Percentiles rank a stretch among this genome's conserved stretches.
These are phyloP conservation scores for Asterella californica DNA, from an alignment of 225 moss, liverwort and hornwort species.

Conservation along the genomic window DNA sequence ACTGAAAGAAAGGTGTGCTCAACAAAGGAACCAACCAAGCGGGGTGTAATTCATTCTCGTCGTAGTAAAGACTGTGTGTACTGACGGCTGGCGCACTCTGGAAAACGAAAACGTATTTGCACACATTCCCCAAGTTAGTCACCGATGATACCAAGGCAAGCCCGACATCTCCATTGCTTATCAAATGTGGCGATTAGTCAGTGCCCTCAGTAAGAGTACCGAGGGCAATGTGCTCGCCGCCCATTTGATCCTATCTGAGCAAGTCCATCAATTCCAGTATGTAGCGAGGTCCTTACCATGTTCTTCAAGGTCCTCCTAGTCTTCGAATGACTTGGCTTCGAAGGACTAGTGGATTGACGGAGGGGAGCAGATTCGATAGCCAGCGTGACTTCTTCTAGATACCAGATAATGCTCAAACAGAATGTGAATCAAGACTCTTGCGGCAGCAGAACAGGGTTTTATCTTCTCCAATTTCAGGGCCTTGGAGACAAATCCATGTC, in stretches of 20 bases:
- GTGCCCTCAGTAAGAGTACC: background rate
- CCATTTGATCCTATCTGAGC: background rate
- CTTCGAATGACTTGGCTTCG: conserved; percentile 41
- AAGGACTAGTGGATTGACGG: conserved; percentile 40
- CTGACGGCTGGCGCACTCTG: conserved; percentile 30
- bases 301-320: conserved; percentile 39
- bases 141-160: background rate
- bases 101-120: background rate
- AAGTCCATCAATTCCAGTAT: background rate
- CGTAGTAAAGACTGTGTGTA: conserved; percentile 17
- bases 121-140: background rate
- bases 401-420: background rate
- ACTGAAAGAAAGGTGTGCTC: conserved; percentile 75
- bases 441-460: background rate
- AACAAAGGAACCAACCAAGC: conserved; percentile 84
- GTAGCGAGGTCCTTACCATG: conserved; percentile 31
- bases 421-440: background rate
- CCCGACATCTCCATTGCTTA: background rate
- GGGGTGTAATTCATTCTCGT: conserved; percentile 51
- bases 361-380: conserved; percentile 43
- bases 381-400: conserved; percentile 30
- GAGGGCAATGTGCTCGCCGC: background rate
- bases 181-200: background rate
- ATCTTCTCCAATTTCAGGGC: conserved; percentile 3
- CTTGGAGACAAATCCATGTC: background rate